Evolutionary conservation across 495 filamentous ascomycete genomes (phyloP).

Genomic region (Penicillium roqueforti): DNA sequence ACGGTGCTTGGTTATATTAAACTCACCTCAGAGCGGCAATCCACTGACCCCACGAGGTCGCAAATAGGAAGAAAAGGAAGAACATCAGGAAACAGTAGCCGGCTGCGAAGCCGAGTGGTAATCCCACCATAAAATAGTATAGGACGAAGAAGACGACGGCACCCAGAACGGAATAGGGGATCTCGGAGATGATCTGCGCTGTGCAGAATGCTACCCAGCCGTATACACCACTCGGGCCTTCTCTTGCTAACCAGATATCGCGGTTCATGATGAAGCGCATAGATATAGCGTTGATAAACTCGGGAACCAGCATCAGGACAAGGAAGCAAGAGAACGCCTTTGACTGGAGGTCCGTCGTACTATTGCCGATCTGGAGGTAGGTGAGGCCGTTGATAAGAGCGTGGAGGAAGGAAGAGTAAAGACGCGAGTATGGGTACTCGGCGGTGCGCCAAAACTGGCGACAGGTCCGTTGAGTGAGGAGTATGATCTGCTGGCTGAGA

Average conservation of each 20-base stretch:
- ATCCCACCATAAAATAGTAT: constrained; percentile 67
- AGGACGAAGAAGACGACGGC: constrained; percentile 68
- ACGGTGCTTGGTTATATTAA: background rate
- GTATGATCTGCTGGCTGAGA: constrained; percentile 59
- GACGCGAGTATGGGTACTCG: constrained; percentile 73
- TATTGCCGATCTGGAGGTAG: constrained; percentile 66
- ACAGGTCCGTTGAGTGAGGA: constrained; percentile 60
- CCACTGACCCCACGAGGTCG: constrained; percentile 66
- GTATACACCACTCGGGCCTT: constrained; percentile 73
- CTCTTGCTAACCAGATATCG: constrained; percentile 66
- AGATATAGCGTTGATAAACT: constrained; percentile 74
- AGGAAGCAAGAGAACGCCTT: constrained; percentile 80
- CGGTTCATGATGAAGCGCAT: constrained; percentile 71
- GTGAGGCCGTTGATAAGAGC: constrained; percentile 72
- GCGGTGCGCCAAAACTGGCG: constrained; percentile 71
- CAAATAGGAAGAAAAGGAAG: constrained; percentile 72
- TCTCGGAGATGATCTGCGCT: constrained; percentile 67
- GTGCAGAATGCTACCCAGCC: constrained; percentile 65
- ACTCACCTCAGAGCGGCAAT: constrained; percentile 59
- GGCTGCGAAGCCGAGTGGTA: constrained; percentile 54
- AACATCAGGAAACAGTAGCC: constrained; percentile 84
- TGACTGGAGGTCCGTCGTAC: constrained; percentile 64
- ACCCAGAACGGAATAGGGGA: constrained; percentile 70
- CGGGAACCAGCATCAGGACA: constrained; percentile 67
- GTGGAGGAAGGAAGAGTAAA: constrained; percentile 74